Conservation (phyloP, 495 filamentous ascomycete species). For the Penicillium cinerascens region DNA sequence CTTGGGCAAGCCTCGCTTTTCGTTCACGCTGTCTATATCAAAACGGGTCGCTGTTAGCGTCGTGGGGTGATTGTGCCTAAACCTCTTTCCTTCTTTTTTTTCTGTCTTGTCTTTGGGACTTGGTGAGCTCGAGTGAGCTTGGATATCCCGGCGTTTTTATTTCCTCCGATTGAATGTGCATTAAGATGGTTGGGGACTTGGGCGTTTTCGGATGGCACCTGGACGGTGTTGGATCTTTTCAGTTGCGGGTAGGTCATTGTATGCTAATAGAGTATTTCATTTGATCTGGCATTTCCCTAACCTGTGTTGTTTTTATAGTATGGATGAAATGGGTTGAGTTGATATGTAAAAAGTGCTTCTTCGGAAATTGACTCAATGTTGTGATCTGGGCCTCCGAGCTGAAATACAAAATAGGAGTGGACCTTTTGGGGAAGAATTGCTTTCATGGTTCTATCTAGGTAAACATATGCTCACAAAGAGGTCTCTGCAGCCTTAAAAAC, state of each 20-base stretch:
- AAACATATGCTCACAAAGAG: too few species aligned
- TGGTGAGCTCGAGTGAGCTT: background rate
- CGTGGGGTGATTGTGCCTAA: background rate
- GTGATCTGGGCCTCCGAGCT: too few species aligned
- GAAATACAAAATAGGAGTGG: too few species aligned
- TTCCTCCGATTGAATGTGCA: conserved; percentile 13
- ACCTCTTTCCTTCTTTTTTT: conserved; percentile 2
- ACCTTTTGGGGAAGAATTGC: too few species aligned
- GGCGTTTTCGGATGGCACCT: conserved; percentile 20
- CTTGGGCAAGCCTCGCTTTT: background rate
- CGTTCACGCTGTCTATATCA: background rate
- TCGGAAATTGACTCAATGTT: too few species aligned
- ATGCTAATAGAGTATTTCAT: conserved; percentile 20
- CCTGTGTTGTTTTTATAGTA: background rate
- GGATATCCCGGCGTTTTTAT: conserved; percentile 1
- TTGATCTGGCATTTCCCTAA: background rate
- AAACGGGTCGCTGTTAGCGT: background rate
- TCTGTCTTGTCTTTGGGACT: background rate
- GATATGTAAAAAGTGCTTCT: too few species aligned
- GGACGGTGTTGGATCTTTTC: conserved; percentile 9
- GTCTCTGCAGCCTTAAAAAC: too few species aligned
- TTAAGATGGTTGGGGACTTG: conserved; percentile 20
- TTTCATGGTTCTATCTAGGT: too few species aligned
- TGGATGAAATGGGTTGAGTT: background rate
- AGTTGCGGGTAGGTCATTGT: conserved; percentile 8